Evolutionary conservation across 805 yeast genomes (phyloP), one percentile per base, ranked within the genome.

Genomic region (Starmerella stellata): DNA sequence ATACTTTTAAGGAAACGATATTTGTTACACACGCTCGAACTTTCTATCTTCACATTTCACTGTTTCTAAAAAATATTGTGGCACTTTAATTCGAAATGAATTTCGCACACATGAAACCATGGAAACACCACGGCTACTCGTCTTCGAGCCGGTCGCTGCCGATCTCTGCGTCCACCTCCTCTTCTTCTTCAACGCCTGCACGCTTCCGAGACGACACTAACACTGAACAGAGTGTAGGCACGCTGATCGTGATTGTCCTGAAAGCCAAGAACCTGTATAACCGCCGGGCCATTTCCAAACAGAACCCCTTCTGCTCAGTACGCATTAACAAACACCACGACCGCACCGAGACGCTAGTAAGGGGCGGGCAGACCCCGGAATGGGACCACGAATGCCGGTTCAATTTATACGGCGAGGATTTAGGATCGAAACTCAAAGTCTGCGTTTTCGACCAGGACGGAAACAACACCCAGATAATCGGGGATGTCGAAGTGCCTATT

Each of bases 301-400:
- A 90, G 58, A 78, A 80, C 46, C 98, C 96, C 2, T 85, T 81
- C 59, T 78, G 83, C 43, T 72, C 87, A 4, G 65, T 80, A 11
- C 63, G 96, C 40, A 65, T 90, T 4, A 87, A 85, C 21, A 81
- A 80, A 43, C 70, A 71, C 49, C 87, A 92, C 8, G 74, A 78
- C 46, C 73, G 77, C 51, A 81, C 95, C 1, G 74, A 73, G 27
- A 68, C 81, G 0, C 74, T 79, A 42, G 68, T 71, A 38, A 62
- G 96, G 47, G 98, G 94, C 1, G 98, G 98, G 2, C 98, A 90
- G 54, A 78, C 80, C 4, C 98, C 98, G 1, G 70, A 65, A 17
- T 90, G 95, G 81, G 62, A 59, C 42, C 56, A 58, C 34, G 62
- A 59, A 41, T 52, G 51, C 17, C 48, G 62, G n/a, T 59, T 55